Conservation (phyloP, 2,329 filamentous ascomycete species). For the Huntiella savannae region DNA sequence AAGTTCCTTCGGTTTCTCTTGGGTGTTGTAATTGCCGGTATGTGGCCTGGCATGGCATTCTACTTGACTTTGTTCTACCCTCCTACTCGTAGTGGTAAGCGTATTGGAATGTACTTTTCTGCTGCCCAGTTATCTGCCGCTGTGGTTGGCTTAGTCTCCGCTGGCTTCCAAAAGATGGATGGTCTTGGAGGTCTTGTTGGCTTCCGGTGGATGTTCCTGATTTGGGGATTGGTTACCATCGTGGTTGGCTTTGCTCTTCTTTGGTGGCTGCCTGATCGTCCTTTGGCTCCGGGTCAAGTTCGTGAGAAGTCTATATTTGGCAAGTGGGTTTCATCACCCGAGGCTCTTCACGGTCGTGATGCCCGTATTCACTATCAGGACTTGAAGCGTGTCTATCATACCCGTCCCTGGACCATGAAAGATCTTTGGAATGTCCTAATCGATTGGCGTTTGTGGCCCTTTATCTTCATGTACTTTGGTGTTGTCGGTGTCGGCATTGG, state of each 20-base stretch:
- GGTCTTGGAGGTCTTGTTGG: slow-evolving; percentile 56
- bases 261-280: slow-evolving; percentile 83
- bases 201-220: slow-evolving; percentile 82
- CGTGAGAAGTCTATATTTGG: slow-evolving; percentile 20
- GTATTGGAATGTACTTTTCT: slow-evolving; percentile 79
- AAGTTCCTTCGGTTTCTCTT: slow-evolving; percentile 75
- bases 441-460: slow-evolving; percentile 77
- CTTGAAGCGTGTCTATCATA: slow-evolving; percentile 60
- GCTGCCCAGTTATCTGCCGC: slow-evolving; percentile 76
- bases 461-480: slow-evolving; percentile 83
- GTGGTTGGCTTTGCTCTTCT: slow-evolving; percentile 53
- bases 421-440: slow-evolving; percentile 54
- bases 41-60: slow-evolving; percentile 93
- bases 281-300: slow-evolving; percentile 49
- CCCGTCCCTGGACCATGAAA: slow-evolving; percentile 49
- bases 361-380: slow-evolving; percentile 69
- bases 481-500: slow-evolving; percentile 86
- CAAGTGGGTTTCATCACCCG: slow-evolving; percentile 33
- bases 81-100: slow-evolving; percentile 65
- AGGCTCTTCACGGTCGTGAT: slow-evolving; percentile 59
- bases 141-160: slow-evolving; percentile 74
- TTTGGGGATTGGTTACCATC: slow-evolving; percentile 62
- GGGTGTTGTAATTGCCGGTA: slow-evolving; percentile 72
- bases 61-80: slow-evolving; percentile 87
- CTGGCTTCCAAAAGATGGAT: slow-evolving; percentile 84